These are phyloP conservation scores for Crithidia brevicula DNA, from an alignment of 208 protist species.

Conservation along the genomic window DNA sequence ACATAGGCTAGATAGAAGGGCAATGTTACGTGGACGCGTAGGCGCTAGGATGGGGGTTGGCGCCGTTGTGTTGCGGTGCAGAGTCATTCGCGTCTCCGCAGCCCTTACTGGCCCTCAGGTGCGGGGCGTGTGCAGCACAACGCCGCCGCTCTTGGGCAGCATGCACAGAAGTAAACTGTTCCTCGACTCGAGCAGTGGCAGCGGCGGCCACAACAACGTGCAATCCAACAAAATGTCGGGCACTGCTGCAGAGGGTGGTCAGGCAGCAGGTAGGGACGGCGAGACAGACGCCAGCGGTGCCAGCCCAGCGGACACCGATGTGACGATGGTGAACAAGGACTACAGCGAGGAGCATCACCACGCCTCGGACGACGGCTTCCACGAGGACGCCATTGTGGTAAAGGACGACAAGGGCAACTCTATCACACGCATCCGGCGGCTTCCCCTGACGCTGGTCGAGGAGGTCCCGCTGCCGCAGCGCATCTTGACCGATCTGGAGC, in stretches of 20 bases:
- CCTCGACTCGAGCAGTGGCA: not conserved
- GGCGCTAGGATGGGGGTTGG: not conserved
- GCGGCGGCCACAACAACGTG: not conserved
- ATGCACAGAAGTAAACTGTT: not conserved
- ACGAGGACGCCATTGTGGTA: constrained; percentile 60
- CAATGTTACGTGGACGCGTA: constrained; percentile 7
- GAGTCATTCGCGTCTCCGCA: constrained; percentile 2
- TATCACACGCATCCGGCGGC: constrained; percentile 61
- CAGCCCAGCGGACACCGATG: constrained; percentile 1
- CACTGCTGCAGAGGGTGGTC: not conserved
- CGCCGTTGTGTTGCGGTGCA: constrained; percentile 4
- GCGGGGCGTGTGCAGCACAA: constrained; percentile 8
- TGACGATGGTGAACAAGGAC: constrained; percentile 25
- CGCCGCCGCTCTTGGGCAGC: not conserved
- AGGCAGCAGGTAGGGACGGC: too few relatives aligned
- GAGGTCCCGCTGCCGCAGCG: constrained; percentile 80
- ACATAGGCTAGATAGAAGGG: too few relatives aligned
- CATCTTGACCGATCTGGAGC: constrained; percentile 79
- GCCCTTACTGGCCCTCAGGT: not conserved
- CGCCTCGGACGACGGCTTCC: constrained; percentile 41
- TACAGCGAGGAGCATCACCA: constrained; percentile 21
- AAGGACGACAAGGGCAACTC: constrained; percentile 74
- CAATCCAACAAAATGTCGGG: too few relatives aligned
- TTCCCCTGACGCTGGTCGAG: constrained; percentile 85
- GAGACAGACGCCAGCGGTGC: not conserved